A percentile compares a stretch with the other conserved stretches of the same genome.
Evolutionary conservation across 208 protist genomes (phyloP).

Genomic region (Hexamita inflata): DNA sequence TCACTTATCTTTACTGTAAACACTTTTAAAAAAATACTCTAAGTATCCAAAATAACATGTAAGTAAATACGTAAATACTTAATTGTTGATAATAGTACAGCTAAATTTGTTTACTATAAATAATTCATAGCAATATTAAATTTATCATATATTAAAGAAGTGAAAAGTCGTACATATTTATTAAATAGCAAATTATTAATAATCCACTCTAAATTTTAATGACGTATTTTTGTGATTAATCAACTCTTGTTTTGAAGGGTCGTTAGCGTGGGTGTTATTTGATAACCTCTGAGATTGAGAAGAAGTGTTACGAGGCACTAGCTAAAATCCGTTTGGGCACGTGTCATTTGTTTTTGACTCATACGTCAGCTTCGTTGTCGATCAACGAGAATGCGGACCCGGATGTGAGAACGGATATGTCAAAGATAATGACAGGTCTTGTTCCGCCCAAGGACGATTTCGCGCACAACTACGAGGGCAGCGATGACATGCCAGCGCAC

Average conservation of each 20-base stretch:
- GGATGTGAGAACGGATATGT: neutral
- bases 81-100: too few species aligned
- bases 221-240: neutral
- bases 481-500: constrained; percentile 19
- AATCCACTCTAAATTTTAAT: too few species aligned
- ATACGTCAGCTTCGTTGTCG: neutral
- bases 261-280: neutral
- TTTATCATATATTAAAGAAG: too few species aligned
- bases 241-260: neutral
- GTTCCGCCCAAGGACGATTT: neutral
- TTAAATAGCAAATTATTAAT: too few species aligned
- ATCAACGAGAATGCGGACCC: constrained; percentile 28
- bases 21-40: too few species aligned
- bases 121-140: too few species aligned
- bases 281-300: neutral
- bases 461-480: constrained; percentile 2
- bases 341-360: neutral
- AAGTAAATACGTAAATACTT: too few species aligned
- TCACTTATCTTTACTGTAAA: too few species aligned
- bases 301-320: neutral
- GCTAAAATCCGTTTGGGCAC: neutral
- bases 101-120: too few species aligned
- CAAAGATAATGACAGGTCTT: neutral
- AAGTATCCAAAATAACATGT: too few species aligned
- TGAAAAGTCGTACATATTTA: too few species aligned